A percentile compares a stretch with the other conserved stretches of the same genome.
Conservation (phyloP, 495 filamentous ascomycete species). For the Tuber aestivum region DNA sequence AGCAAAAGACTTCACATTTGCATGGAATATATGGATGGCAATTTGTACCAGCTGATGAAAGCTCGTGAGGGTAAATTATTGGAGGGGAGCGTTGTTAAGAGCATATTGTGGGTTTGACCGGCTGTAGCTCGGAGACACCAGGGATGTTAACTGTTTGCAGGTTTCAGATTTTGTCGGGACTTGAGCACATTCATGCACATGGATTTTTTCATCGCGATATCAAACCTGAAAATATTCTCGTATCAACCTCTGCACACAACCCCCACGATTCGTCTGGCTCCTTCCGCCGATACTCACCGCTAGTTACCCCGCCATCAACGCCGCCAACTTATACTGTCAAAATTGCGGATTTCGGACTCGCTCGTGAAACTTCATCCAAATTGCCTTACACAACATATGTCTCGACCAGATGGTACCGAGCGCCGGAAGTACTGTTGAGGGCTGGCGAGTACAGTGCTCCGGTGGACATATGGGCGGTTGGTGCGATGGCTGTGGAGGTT, state of each 20-base stretch:
- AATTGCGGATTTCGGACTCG: constrained; percentile 98
- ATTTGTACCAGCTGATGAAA: constrained; percentile 98
- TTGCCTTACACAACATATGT: constrained; percentile 97
- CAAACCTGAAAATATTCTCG: constrained; percentile 98
- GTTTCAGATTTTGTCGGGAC: constrained; percentile 89
- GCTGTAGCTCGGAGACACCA: not conserved
- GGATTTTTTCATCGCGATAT: constrained; percentile 99
- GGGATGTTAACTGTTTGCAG: constrained; percentile 26
- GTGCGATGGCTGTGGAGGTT: constrained; percentile 99
- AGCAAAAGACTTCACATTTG: constrained; percentile 93
- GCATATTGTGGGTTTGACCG: constrained; percentile 57
- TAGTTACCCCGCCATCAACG: constrained; percentile 91
- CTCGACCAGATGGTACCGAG: constrained; percentile 96
- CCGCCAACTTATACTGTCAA: constrained; percentile 93
- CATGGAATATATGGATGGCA: constrained; percentile 99
- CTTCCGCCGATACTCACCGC: constrained; percentile 83
- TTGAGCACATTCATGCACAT: constrained; percentile 95
- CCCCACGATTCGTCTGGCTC: constrained; percentile 68
- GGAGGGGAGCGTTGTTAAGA: constrained; percentile 89
- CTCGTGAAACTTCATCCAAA: constrained; percentile 92
- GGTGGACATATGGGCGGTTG: constrained; percentile 97
- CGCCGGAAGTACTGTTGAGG: constrained; percentile 87
- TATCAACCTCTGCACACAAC: constrained; percentile 74
- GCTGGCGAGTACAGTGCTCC: constrained; percentile 97
- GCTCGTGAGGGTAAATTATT: constrained; percentile 88